Conservation (phyloP, 345 rosid species). For the Melaleuca alternifolia region DNA sequence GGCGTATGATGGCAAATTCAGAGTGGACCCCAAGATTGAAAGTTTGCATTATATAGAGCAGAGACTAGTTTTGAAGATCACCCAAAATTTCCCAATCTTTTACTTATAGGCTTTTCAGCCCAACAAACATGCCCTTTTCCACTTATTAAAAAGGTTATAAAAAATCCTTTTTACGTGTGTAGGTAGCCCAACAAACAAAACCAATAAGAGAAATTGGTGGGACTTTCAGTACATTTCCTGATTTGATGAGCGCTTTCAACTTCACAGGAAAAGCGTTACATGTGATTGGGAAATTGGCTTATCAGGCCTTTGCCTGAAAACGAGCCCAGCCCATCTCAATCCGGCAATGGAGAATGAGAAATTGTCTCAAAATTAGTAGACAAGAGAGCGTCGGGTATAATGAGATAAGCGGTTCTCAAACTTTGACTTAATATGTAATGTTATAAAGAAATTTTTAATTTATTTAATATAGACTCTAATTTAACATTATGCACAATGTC, state of each 20-base stretch:
- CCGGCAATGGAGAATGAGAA: not conserved
- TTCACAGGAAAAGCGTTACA: not conserved
- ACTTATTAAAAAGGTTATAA: not conserved
- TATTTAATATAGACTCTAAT: rapidly evolving
- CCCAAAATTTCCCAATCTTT: not conserved
- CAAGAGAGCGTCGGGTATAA: not conserved
- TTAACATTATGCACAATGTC: not conserved
- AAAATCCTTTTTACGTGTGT: not conserved
- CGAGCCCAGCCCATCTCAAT: not conserved
- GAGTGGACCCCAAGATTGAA: not conserved
- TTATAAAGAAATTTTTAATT: not conserved
- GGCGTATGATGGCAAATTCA: not conserved
- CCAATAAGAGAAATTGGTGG: not conserved
- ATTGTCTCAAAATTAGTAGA: not conserved
- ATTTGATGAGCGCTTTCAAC: not conserved
- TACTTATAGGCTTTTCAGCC: not conserved
- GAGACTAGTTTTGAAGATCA: not conserved
- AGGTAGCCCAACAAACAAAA: not conserved
- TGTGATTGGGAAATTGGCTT: not conserved
- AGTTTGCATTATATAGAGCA: not conserved
- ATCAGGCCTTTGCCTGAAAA: not conserved
- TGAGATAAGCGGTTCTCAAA: not conserved
- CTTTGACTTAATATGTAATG: not conserved
- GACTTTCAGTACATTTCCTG: not conserved
- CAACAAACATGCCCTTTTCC: not conserved